Conservation (phyloP, 345 rosid species). For the Lepidium sativum region DNA sequence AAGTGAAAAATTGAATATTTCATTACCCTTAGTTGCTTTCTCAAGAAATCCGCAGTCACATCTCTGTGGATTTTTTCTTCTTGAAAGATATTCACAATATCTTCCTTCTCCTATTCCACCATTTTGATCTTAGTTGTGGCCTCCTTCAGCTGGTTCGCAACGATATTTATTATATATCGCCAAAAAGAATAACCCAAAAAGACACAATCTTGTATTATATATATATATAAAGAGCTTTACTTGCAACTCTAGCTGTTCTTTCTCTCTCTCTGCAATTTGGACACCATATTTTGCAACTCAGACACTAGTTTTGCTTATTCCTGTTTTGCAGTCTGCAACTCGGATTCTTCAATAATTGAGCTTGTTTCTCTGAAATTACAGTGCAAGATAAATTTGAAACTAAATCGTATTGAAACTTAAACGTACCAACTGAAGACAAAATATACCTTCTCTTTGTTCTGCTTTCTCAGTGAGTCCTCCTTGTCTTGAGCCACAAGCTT, state of each 20-base stretch:
- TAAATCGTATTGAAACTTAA: too few species aligned
- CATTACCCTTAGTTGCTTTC: conserved; percentile 23
- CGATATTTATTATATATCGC: neutral
- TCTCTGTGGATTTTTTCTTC: conserved; percentile 32
- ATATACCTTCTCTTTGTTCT: too few species aligned
- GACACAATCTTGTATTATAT: neutral
- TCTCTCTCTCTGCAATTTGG: neutral
- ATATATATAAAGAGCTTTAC: neutral
- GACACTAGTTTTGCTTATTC: conserved; percentile 3
- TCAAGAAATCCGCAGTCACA: conserved; percentile 27
- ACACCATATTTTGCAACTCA: neutral
- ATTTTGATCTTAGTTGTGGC: neutral
- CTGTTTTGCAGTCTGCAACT: neutral
- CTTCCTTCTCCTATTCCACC: neutral
- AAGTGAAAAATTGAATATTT: neutral
- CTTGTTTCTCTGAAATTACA: neutral
- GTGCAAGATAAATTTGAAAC: neutral
- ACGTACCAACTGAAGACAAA: too few species aligned
- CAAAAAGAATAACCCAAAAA: neutral
- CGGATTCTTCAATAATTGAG: neutral
- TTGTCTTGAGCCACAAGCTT: too few species aligned
- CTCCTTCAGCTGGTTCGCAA: conserved; percentile 26
- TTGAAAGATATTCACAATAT: conserved; percentile 3
- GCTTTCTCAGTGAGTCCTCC: too few species aligned
- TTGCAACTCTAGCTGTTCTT: neutral